Evolutionary conservation across 2,329 filamentous ascomycete species (phyloP), one percentile per base, ranked within the genome.

Genomic region (Chaetomium strumarium): DNA sequence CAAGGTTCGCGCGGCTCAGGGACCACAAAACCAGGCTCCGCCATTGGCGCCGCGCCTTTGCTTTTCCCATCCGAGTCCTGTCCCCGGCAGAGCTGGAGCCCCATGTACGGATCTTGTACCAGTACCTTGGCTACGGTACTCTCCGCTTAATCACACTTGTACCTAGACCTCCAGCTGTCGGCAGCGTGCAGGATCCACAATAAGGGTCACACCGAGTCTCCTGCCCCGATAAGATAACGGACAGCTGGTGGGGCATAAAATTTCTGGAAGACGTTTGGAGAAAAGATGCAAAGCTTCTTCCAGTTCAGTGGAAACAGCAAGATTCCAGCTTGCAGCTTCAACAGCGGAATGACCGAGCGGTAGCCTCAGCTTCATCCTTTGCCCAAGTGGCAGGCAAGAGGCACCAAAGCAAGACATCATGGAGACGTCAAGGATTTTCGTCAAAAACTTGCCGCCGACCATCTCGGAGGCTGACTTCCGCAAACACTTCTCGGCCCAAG

Each of bases 391-490:
- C 55, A 62, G 57, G 52, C 41, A 53, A 41, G 49, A 48, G 52
- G 53, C 42, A 47, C 24, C 42, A 55, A 40, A 36, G 40, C 37
- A 38, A 45, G 30, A 24, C 34, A 55, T 19, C 20, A 75, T 77
- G 69, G 75, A 75, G 60, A 77, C 78, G 70, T 93, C 88, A 68
- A 84, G 79, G 59, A 76, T 86, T 45, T 86, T 95, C 74, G 74
- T 97, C 80, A 78, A 87, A 80, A 78, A 91, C 56, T 76, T 99
- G 54, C 93, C 93, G 43, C 90, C 90, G 33, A 88, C 81, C 51
- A 86, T 96, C 64, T 85, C 84, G 12, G 90, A 95, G 71, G 83
- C 85, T 49, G 88, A 95, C 60, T 87, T 97, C 67, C 84, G 83
- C 67, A 90, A 88, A 67, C 91, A 97, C 72, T 99, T 99, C 70